Evolutionary conservation across 345 rosid genomes (phyloP).

Genomic region (Eutrema heterophyllum): DNA sequence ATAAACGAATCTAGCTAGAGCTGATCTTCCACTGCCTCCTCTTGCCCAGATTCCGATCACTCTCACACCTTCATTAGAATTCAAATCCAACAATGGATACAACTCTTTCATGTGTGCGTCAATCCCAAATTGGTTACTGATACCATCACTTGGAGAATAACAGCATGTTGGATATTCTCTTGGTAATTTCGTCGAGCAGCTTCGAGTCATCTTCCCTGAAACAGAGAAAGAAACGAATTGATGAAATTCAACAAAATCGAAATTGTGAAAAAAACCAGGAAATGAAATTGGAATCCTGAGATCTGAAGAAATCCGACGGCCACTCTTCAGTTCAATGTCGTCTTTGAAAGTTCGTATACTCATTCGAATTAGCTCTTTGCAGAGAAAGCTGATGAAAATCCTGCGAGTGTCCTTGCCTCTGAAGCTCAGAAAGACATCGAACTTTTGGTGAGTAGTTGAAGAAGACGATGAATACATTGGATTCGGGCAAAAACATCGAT

Average conservation of each 20-base stretch:
- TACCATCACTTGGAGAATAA: not conserved
- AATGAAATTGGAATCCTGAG: constrained; percentile 2
- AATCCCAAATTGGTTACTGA: constrained; percentile 23
- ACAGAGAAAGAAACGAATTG: not conserved
- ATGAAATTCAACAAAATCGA: not conserved
- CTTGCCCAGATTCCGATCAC: constrained; percentile 27
- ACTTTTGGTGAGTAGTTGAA: not conserved
- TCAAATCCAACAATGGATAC: constrained; percentile 3
- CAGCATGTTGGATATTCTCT: not conserved
- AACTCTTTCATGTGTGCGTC: constrained; percentile 6
- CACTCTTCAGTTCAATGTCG: constrained; percentile 3
- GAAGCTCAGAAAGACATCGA: constrained; percentile 1
- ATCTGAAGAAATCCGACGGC: not conserved
- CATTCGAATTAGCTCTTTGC: not conserved
- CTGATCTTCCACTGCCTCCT: constrained; percentile 23
- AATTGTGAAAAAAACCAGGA: not conserved
- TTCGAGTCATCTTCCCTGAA: constrained; percentile 3
- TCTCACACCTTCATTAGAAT: not conserved
- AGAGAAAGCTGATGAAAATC: not conserved
- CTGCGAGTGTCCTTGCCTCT: constrained; percentile 8
- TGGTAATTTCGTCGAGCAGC: not conserved
- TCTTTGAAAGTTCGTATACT: not conserved
- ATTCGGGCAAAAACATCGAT: not conserved
- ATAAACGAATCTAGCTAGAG: constrained; percentile 19
- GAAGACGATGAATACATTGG: not conserved